phyloP scores from a whole-genome alignment of 2,329 filamentous ascomycete genomes.

The Nemania abortiva region DNA sequence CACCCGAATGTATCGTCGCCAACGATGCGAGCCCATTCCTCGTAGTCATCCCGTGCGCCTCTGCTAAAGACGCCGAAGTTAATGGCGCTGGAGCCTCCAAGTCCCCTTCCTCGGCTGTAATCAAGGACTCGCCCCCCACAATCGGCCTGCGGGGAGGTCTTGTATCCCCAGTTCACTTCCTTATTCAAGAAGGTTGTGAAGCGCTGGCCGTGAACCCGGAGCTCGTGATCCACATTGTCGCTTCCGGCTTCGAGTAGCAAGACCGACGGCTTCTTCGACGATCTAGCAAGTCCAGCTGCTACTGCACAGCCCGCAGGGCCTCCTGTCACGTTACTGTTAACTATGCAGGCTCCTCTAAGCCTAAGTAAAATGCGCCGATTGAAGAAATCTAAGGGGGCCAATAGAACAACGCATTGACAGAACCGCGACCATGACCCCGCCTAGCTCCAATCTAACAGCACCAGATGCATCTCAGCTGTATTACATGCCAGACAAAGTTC shows the following conservation, averaged over 20 bases:
- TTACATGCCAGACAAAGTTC: too few species aligned
- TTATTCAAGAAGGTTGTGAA: slow-evolving; percentile 63
- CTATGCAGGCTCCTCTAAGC: slow-evolving; percentile 52
- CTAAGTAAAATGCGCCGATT: not conserved
- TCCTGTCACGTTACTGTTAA: slow-evolving; percentile 6
- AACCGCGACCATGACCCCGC: too few species aligned
- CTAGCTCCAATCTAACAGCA: too few species aligned
- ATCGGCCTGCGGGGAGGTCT: slow-evolving; percentile 60
- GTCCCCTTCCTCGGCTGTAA: slow-evolving; percentile 63
- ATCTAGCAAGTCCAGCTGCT: slow-evolving; percentile 64
- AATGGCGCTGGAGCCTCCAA: slow-evolving; percentile 65
- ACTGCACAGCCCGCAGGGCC: slow-evolving; percentile 65
- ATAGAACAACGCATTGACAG: too few species aligned
- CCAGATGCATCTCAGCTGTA: too few species aligned
- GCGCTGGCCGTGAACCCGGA: slow-evolving; percentile 66
- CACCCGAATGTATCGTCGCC: slow-evolving; percentile 68
- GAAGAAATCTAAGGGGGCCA: too few species aligned
- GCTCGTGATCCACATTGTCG: slow-evolving; percentile 58
- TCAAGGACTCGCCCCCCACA: slow-evolving; percentile 59
- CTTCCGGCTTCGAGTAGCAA: slow-evolving; percentile 72
- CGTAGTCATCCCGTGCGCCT: slow-evolving; percentile 70
- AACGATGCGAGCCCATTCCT: slow-evolving; percentile 69
- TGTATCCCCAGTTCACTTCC: slow-evolving; percentile 66
- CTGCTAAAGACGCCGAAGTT: slow-evolving; percentile 67
- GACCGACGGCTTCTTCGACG: slow-evolving; percentile 62